Evolutionary conservation across 495 filamentous ascomycete genomes (phyloP).

Genomic region (Penicillium goetzii): DNA sequence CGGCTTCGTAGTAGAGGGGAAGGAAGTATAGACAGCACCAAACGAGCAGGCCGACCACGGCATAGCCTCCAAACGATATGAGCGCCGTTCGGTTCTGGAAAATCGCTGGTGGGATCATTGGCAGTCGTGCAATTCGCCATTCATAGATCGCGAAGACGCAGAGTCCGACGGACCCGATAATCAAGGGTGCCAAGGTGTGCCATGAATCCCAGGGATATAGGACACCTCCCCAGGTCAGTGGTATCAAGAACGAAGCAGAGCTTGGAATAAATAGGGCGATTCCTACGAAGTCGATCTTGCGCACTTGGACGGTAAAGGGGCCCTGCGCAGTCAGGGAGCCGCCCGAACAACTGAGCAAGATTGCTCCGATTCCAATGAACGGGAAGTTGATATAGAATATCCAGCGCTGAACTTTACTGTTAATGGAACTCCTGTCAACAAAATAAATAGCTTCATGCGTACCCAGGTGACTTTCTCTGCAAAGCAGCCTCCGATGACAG

Average conservation of each 20-base stretch:
- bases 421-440: not conserved
- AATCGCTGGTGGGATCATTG: constrained; percentile 49
- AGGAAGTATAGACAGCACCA: constrained; percentile 51
- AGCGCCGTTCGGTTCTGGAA: constrained; percentile 49
- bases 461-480: constrained; percentile 63
- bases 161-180: constrained; percentile 54
- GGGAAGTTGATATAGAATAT: constrained; percentile 58
- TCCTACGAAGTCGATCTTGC: constrained; percentile 60
- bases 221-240: constrained; percentile 52
- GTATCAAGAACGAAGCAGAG: constrained; percentile 46
- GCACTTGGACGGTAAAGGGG: constrained; percentile 40
- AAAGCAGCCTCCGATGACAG: constrained; percentile 67
- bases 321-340: constrained; percentile 39
- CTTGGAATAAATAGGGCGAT: constrained; percentile 53
- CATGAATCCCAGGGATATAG: constrained; percentile 48
- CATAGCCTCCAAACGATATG: constrained; percentile 38
- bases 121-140: constrained; percentile 36
- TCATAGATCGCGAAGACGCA: constrained; percentile 50
- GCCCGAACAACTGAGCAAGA: constrained; percentile 48
- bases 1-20: constrained; percentile 53
- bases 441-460: constrained; percentile 5
- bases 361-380: constrained; percentile 46
- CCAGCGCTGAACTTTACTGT: constrained; percentile 34
- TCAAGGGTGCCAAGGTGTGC: constrained; percentile 58
- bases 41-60: constrained; percentile 50